A percentile compares a stretch with the other conserved stretches of the same genome.
phyloP scores from a whole-genome alignment of 2,329 filamentous ascomycete genomes.

The Cladosporium sp. region DNA sequence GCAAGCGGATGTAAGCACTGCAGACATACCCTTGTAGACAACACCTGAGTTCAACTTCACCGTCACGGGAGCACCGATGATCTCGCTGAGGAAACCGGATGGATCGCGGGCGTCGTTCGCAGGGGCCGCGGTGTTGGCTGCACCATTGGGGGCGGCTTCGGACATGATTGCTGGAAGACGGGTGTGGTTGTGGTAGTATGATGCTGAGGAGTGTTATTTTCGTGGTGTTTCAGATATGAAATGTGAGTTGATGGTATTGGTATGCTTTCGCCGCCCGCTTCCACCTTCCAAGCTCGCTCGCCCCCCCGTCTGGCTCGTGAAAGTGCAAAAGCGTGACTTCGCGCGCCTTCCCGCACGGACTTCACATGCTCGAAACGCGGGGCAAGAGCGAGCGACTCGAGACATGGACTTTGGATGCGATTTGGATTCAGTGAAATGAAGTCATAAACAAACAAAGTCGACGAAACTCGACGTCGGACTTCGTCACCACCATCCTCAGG shows the following conservation, averaged over 20 bases:
- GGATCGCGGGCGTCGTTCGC: conserved; percentile 80
- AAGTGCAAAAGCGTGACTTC: background rate
- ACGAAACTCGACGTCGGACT: too few relatives aligned
- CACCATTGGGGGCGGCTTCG: conserved; percentile 13
- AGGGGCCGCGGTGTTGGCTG: conserved; percentile 42
- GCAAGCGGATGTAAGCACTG: too few relatives aligned
- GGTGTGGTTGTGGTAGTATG: too few relatives aligned
- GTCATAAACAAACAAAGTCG: background rate
- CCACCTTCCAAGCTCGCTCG: background rate
- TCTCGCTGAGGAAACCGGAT: conserved; percentile 86
- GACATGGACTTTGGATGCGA: background rate
- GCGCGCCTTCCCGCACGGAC: background rate
- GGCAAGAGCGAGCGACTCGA: background rate
- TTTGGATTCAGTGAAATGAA: background rate
- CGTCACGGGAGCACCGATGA: conserved; percentile 88
- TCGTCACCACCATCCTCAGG: too few relatives aligned
- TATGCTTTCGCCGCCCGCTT: background rate
- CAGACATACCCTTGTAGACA: conserved; percentile 80
- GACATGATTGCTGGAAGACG: conserved; percentile 52
- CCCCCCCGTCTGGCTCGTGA: background rate
- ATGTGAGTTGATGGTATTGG: background rate
- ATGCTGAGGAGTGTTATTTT: too few relatives aligned
- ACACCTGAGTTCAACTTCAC: conserved; percentile 99
- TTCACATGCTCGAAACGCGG: background rate
- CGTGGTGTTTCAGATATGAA: too few relatives aligned